These are phyloP conservation scores for Tephrocybe sp. DNA, from an alignment of 768 basidiomycete species.

Conservation along the genomic window DNA sequence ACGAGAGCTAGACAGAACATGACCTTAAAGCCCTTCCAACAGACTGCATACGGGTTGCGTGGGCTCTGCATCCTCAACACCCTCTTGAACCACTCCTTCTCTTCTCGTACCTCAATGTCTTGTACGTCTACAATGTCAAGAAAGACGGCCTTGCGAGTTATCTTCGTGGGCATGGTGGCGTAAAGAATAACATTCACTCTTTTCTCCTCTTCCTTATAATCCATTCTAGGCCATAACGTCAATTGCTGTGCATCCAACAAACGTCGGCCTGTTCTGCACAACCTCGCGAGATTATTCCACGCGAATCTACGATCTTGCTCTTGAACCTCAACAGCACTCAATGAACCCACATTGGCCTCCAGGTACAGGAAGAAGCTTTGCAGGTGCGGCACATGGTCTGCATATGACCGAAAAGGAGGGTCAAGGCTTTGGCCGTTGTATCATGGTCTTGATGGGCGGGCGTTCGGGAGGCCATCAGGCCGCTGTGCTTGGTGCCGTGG, in stretches of 20 bases:
- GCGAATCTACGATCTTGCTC: slow-evolving; percentile 65
- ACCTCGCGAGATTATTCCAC: slow-evolving; percentile 73
- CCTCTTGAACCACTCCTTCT: slow-evolving; percentile 62
- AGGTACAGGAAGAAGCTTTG: slow-evolving; percentile 45
- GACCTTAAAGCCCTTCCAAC: slow-evolving; percentile 21
- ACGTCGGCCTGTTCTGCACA: slow-evolving; percentile 62
- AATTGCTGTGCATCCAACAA: slow-evolving; percentile 60
- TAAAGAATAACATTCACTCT: slow-evolving; percentile 33
- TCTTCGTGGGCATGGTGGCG: slow-evolving; percentile 73
- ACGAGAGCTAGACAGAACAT: slow-evolving; percentile 8
- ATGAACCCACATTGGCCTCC: slow-evolving; percentile 65
- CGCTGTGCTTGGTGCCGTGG: slow-evolving; percentile 58
- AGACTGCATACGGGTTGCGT: slow-evolving; percentile 49
- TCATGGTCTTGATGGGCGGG: slow-evolving; percentile 65
- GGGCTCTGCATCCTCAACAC: slow-evolving; percentile 48
- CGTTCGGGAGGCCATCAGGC: slow-evolving; percentile 73
- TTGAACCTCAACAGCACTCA: slow-evolving; percentile 29
- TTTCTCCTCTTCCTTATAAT: slow-evolving; percentile 9
- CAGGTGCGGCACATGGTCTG: slow-evolving; percentile 71
- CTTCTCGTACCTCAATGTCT: slow-evolving; percentile 50
- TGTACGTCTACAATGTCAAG: slow-evolving; percentile 56
- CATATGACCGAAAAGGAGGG: slow-evolving; percentile 63
- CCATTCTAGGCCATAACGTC: slow-evolving; percentile 58
- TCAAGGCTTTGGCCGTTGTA: slow-evolving; percentile 60
- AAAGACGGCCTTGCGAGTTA: slow-evolving; percentile 40